These are phyloP conservation scores for Neodidymelliopsis sp. DNA, from an alignment of 2,329 filamentous ascomycete species.

Conservation along the genomic window DNA sequence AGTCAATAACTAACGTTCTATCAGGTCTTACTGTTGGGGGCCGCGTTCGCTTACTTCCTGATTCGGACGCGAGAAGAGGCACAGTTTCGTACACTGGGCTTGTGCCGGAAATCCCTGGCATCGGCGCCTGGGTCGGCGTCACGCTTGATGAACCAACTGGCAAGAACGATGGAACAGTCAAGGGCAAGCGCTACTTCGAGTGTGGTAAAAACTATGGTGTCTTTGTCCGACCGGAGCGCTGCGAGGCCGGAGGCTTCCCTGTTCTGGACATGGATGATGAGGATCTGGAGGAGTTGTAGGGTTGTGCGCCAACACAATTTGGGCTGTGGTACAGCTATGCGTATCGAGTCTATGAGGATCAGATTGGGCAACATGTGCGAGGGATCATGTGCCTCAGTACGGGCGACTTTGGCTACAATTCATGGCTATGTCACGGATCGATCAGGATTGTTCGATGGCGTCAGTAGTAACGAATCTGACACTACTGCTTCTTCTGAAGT, in stretches of 20 bases:
- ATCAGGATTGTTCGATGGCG: too few species aligned
- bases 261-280: slow-evolving; percentile 61
- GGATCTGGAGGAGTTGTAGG: slow-evolving; percentile 69
- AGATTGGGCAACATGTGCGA: neutral
- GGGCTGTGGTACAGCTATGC: neutral
- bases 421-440: too few species aligned
- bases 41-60: slow-evolving; percentile 57
- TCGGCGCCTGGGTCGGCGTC: slow-evolving; percentile 74
- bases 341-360: too few species aligned
- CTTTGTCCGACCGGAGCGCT: slow-evolving; percentile 79
- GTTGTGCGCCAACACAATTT: neutral
- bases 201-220: slow-evolving; percentile 75
- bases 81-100: slow-evolving; percentile 75
- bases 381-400: too few species aligned
- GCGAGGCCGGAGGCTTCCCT: slow-evolving; percentile 78
- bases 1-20: slow-evolving; percentile 10
- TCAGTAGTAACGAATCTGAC: too few species aligned
- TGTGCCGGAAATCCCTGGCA: slow-evolving; percentile 75
- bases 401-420: too few species aligned
- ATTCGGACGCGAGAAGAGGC: slow-evolving; percentile 73
- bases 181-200: slow-evolving; percentile 73
- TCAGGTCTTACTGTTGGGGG: slow-evolving; percentile 37
- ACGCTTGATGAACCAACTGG: slow-evolving; percentile 79
- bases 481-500: too few species aligned
- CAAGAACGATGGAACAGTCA: slow-evolving; percentile 80